Evolutionary conservation across 805 yeast genomes (phyloP), one percentile per base, ranked within the genome.

Genomic region (Ogataea haglerorum): DNA sequence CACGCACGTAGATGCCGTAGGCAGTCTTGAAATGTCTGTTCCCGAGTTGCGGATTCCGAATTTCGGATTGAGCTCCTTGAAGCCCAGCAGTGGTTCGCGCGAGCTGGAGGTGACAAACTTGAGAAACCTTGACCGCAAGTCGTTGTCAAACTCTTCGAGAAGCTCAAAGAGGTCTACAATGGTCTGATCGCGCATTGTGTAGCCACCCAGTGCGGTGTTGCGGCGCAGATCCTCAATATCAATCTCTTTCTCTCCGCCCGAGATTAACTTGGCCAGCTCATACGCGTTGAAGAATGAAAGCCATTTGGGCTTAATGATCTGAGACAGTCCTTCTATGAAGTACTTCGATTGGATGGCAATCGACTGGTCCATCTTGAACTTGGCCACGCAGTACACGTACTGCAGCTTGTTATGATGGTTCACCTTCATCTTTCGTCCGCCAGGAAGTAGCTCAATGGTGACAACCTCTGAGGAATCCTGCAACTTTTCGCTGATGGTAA

Each of bases 91-190:
- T 1, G 99, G 99, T 0, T 95, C 96, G 45, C 90, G 74, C 1
- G 96, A 82, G 1, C 88, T 95, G 0, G 96, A 85, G 0, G 98
- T 93, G 19, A 87, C 96, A 66, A 91, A 93, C 57, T 86, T 86
- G 19, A 93, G 63, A 41, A 93, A 73, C 36, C 76, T 74, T 15
- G 78, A 69, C 46, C 78, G 70, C 41, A 88, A 86, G n/a, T 71
- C 73, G 2, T 74, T 66, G 2, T 70, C 58, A 72, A 88, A 75
- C 45, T 86, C 95, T 4, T 67, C 68, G 5, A 93, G 68, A 5
- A 88, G 79, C 43, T 80, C 79, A 90, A 96, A 89, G 49, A 93
- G 77, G 43, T 76, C 65, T 13, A 43, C 44, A 2, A 91, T 67
- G 0, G 95, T 87, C n/a, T 56, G 44, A 54, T 82, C 86, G 3